Evolutionary conservation across 1,284 basidiomycete species (phyloP).

Genomic region (Gomphus bonarii): DNA sequence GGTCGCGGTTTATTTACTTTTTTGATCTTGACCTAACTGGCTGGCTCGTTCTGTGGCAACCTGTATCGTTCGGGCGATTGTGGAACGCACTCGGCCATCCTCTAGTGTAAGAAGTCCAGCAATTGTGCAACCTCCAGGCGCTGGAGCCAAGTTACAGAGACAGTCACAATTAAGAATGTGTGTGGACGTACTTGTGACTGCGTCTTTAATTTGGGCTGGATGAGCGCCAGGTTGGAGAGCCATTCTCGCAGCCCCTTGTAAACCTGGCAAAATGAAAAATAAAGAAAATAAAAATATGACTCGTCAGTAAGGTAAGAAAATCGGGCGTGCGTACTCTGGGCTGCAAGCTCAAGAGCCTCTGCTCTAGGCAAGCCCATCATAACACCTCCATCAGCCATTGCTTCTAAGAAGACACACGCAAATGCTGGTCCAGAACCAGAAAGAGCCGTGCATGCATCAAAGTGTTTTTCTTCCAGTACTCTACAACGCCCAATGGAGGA

Average conservation of each 20-base stretch:
- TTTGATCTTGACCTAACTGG: conserved; percentile 52
- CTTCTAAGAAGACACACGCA: conserved; percentile 93
- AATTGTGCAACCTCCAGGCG: conserved; percentile 97
- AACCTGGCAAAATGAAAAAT: conserved; percentile 37
- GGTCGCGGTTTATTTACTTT: neutral
- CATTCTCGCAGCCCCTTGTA: conserved; percentile 98
- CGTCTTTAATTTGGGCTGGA: conserved; percentile 95
- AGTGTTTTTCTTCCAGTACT: conserved; percentile 94
- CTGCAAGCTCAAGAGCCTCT: conserved; percentile 90
- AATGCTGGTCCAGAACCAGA: conserved; percentile 97
- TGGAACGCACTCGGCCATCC: conserved; percentile 89
- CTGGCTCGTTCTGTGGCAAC: conserved; percentile 83
- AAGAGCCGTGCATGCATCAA: conserved; percentile 96
- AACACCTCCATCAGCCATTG: conserved; percentile 98
- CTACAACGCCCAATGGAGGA: conserved; percentile 90
- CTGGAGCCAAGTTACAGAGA: conserved; percentile 29
- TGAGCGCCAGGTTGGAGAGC: conserved; percentile 80
- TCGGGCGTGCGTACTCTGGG: conserved; percentile 66
- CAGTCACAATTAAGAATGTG: neutral
- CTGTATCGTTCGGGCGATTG: conserved; percentile 93
- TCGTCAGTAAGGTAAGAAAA: neutral
- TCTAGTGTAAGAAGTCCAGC: conserved; percentile 92
- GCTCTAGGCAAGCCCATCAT: conserved; percentile 98
- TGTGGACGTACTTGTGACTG: conserved; percentile 78
- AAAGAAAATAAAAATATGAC: neutral